Conservation (phyloP, 192 early-diverging fungal genomes). For the Coemansia sp. region DNA sequence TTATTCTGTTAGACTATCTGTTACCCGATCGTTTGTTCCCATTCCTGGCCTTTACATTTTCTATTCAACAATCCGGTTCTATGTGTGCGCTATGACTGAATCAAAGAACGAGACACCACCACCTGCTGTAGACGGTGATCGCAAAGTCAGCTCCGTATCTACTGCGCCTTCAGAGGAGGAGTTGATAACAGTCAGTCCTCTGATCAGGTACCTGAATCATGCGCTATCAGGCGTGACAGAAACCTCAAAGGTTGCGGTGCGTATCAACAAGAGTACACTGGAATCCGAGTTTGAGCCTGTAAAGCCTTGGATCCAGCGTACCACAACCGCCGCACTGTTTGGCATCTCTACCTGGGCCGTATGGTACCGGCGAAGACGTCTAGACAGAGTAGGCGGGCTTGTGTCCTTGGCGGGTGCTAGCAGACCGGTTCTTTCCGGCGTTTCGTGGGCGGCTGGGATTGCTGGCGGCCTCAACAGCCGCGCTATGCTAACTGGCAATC, state of each 20-base stretch:
- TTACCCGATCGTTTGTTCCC: not conserved
- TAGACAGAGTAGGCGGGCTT: constrained; percentile 29
- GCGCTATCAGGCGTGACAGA: constrained; percentile 46
- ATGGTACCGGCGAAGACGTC: constrained; percentile 36
- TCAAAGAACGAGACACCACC: not conserved
- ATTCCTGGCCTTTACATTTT: not conserved
- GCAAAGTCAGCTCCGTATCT: not conserved
- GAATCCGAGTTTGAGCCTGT: constrained; percentile 45
- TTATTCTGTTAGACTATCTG: not conserved
- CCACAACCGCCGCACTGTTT: constrained; percentile 19
- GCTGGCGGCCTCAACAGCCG: constrained; percentile 34
- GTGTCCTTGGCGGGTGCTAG: constrained; percentile 50
- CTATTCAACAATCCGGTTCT: not conserved
- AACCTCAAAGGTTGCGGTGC: constrained; percentile 31
- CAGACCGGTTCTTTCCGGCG: constrained; percentile 34
- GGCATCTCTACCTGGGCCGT: constrained; percentile 24
- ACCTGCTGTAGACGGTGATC: not conserved
- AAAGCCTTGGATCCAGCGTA: constrained; percentile 28
- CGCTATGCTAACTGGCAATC: constrained; percentile 1
- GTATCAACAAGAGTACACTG: constrained; percentile 24
- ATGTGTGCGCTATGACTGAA: constrained; percentile 3
- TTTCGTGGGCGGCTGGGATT: constrained; percentile 41
- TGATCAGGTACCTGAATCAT: constrained; percentile 36
- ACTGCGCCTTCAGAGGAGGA: not conserved
- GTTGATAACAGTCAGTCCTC: constrained; percentile 22